Evolutionary conservation across 2,329 filamentous ascomycete genomes (phyloP).

Genomic region (Fusarium continuum): DNA sequence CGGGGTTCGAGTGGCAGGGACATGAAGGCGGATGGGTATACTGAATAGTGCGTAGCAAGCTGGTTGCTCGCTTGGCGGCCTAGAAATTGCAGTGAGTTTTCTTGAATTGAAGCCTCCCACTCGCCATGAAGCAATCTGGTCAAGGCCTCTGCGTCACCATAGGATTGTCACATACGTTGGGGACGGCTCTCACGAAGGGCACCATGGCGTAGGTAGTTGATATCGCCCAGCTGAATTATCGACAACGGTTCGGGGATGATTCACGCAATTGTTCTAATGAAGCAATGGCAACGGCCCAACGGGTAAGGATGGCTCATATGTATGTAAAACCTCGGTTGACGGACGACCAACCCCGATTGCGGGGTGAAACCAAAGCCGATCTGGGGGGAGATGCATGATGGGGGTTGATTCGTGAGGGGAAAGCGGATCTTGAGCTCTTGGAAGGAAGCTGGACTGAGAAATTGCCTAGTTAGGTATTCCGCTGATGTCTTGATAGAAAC

Average conservation of each 20-base stretch:
- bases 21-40: constrained; percentile 87
- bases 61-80: constrained; percentile 72
- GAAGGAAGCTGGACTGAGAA: constrained; percentile 27
- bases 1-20: constrained; percentile 91
- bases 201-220: constrained; percentile 38
- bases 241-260: constrained; percentile 1
- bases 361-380: constrained; percentile 29
- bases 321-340: constrained; percentile 35
- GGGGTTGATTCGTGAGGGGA: constrained; percentile 31
- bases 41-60: constrained; percentile 87
- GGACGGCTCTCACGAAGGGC: constrained; percentile 45
- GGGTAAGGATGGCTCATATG: constrained; percentile 19
- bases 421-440: constrained; percentile 26
- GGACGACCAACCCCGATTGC: constrained; percentile 34
- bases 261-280: constrained; percentile 4
- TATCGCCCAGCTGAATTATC: constrained; percentile 2
- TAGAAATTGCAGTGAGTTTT: constrained; percentile 40
- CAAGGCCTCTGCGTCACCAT: background rate
- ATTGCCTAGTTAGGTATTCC: constrained; percentile 19
- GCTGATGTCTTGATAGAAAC: constrained; percentile 6
- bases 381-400: constrained; percentile 28
- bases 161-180: constrained; percentile 45
- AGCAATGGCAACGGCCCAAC: constrained; percentile 21
- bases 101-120: background rate
- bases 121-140: background rate